Base-by-base conservation (phyloP, 2,329 filamentous ascomycete genomes). In the Hypoxylon sp. region DNA sequence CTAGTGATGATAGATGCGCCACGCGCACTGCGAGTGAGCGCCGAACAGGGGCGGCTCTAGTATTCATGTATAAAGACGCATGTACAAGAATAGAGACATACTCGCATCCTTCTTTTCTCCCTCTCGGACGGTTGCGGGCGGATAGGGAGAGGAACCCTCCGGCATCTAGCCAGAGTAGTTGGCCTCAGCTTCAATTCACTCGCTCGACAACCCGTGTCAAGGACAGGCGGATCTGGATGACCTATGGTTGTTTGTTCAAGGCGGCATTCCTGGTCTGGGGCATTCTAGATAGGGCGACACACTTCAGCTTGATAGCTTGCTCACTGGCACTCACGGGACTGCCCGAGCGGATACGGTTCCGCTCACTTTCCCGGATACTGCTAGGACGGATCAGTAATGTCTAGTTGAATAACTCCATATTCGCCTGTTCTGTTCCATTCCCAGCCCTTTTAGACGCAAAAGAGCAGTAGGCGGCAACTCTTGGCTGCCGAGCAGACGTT, bases 1-100 rank as follows among this genome's bases (percentile, higher is more conserved):
- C 65, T 62, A 62, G 13, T n/a, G 68, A 62, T 48, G 57, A 58
- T 66, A 68, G 67, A 67, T 67, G 67, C 66, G 65, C 62, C 48
- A 62, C 47, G 68, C 63, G 66, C 62, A 63, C 63, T 64, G 64
- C 65, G 65, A 66, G 69, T 57, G 62, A 60, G 60, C 58, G 53
- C 61, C 59, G 51, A 55, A 17, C 23, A 26, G 48, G 51, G 58
- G 55, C 56, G 63, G 49, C 65, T 68, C 66, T 65, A 55, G 43
- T 43, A 48, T 55, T 42, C 17, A 52, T 48, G 21, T 42, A 68
- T 46, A 59, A 65, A 18, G 15, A 35, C 68, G 52, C 62, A 50
- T 66, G 66, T 65, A 68, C 45, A 58, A 65, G 60, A 58, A 69
- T 52, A 60, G 53, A 64, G 50, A 62, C 58, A 66, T 63, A 67